Conservation (phyloP, 176 grass and related monocot genomes). For the Oryza punctata region DNA sequence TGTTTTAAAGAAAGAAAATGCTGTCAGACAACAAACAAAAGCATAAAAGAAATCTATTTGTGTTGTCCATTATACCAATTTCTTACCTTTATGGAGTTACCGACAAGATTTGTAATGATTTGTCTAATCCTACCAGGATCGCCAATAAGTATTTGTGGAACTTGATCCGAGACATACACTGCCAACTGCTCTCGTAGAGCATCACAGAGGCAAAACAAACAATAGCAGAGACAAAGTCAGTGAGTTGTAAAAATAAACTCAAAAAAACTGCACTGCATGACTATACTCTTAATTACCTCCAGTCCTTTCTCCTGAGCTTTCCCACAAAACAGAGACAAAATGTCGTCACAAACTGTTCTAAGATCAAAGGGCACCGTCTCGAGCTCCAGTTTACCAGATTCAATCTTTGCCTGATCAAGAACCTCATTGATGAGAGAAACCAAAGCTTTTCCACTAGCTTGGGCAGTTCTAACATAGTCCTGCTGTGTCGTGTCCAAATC, state of each 20-base stretch:
- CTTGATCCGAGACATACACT: conserved; percentile 88
- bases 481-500: conserved; percentile 88
- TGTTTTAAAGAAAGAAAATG: conserved; percentile 35
- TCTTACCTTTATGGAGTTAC: conserved; percentile 96
- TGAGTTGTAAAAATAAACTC: conserved; percentile 30
- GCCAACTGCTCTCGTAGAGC: conserved; percentile 57
- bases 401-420: conserved; percentile 99
- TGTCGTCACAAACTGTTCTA: conserved; percentile 83
- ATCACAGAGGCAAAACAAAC: not conserved
- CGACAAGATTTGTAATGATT: conserved; percentile 97
- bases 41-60: conserved; percentile 20
- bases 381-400: conserved; percentile 96
- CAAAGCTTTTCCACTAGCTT: conserved; percentile 92
- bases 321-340: conserved; percentile 90
- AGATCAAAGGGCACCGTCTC: conserved; percentile 86
- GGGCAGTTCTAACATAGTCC: conserved; percentile 97
- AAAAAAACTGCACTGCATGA: conserved; percentile 15
- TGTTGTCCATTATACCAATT: conserved; percentile 15
- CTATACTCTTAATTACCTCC: conserved; percentile 65
- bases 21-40: conserved; percentile 30
- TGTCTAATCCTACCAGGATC: conserved; percentile 90
- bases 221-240: conserved; percentile 35
- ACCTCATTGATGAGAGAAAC: conserved; percentile 98
- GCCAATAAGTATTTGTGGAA: conserved; percentile 83
- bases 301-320: conserved; percentile 96